Conservation (phyloP, 306 rosid genomes). For the Gastrolobium bilobum region DNA sequence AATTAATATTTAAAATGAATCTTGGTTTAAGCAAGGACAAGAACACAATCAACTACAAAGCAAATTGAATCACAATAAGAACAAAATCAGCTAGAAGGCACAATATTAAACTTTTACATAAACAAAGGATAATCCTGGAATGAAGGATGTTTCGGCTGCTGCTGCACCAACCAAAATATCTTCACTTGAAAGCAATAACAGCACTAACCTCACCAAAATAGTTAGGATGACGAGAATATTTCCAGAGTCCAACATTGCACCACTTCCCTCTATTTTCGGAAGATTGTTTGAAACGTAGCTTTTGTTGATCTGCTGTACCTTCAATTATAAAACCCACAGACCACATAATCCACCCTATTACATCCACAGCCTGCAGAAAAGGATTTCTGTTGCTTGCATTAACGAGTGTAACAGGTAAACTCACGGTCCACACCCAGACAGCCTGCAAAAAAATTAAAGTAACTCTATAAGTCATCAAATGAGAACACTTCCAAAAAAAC, state of each 20-base stretch:
- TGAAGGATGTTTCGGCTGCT: neutral
- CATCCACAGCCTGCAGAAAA: constrained; percentile 66
- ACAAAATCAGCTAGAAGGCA: constrained; percentile 23
- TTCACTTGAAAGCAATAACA: constrained; percentile 34
- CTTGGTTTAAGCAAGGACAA: constrained; percentile 11
- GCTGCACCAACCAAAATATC: constrained; percentile 36
- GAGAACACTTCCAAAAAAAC: constrained; percentile 18
- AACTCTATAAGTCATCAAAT: constrained; percentile 32
- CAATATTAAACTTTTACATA: neutral
- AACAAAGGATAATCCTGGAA: constrained; percentile 7
- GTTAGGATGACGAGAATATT: constrained; percentile 95
- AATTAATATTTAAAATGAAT: neutral
- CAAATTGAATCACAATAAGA: constrained; percentile 12
- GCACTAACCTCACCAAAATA: constrained; percentile 94
- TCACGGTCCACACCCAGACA: constrained; percentile 97
- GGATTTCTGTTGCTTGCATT: constrained; percentile 82
- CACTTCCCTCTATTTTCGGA: constrained; percentile 83
- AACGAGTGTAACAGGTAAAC: constrained; percentile 89
- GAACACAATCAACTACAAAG: neutral
- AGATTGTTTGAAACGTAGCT: constrained; percentile 67
- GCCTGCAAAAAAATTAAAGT: constrained; percentile 66
- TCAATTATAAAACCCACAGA: constrained; percentile 73
- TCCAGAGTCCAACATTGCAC: constrained; percentile 92
- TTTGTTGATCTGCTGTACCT: constrained; percentile 93
- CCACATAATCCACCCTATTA: constrained; percentile 93